Evolutionary conservation across 208 protist species (phyloP).

Genomic region (Crithidia fasciculata): DNA sequence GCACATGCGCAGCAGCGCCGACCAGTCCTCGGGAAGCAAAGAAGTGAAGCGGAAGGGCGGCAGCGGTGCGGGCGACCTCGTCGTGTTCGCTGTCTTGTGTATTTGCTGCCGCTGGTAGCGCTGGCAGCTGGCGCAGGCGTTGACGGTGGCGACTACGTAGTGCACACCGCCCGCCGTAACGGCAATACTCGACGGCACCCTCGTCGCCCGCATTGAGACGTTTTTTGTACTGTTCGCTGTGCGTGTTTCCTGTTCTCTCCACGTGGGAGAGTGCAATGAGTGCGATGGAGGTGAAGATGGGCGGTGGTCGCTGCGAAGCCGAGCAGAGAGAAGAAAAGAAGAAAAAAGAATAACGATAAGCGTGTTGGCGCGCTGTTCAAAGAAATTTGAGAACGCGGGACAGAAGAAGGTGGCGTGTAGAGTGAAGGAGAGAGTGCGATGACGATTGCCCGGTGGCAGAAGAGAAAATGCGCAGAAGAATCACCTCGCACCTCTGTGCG

Average conservation of each 20-base stretch:
- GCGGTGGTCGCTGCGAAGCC: too few relatives aligned
- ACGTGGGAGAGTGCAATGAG: too few relatives aligned
- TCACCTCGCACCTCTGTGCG: too few relatives aligned
- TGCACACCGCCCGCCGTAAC: constrained; percentile 41
- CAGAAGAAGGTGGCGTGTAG: too few relatives aligned
- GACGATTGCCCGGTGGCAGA: too few relatives aligned
- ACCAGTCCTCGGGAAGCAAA: constrained; percentile 52
- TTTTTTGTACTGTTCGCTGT: not conserved
- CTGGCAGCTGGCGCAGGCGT: constrained; percentile 47
- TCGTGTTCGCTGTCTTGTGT: not conserved
- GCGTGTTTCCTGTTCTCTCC: not conserved
- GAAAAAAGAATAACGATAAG: too few relatives aligned
- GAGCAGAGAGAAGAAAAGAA: too few relatives aligned
- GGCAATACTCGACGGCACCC: constrained; percentile 41
- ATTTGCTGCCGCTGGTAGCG: constrained; percentile 16
- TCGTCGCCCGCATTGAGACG: constrained; percentile 46
- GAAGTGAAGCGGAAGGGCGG: constrained; percentile 54
- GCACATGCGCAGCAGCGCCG: constrained; percentile 50
- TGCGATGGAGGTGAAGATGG: too few relatives aligned
- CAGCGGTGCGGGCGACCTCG: not conserved
- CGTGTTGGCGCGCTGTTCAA: too few relatives aligned
- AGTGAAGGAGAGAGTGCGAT: too few relatives aligned
- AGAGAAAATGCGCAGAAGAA: too few relatives aligned
- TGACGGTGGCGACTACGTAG: constrained; percentile 52
- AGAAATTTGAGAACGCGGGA: too few relatives aligned